Base-by-base conservation (phyloP, 495 filamentous ascomycete species). In the Hyaloscypha hepaticicola region DNA sequence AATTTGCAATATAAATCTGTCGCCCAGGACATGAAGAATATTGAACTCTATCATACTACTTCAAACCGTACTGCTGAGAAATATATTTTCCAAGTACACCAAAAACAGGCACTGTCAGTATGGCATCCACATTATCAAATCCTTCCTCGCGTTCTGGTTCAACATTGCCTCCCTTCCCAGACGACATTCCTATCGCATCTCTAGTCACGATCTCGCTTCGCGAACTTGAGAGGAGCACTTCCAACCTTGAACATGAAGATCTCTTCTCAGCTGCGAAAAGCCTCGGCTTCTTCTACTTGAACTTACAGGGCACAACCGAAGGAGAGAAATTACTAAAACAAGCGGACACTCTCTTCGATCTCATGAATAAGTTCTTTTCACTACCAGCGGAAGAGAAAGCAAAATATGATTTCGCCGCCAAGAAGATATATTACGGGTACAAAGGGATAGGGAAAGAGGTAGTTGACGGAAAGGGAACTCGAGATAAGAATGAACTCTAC, bases 271-370 rank as follows among this genome's bases (percentile, higher is more conserved):
- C 83, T 1, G 83, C 77, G 29, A 77, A 80, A 25, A 78, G 82
- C 7, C 77, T 87, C 22, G 87, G 87, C 21, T 87, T 88, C 74
- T 89, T 88, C 74, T 88, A 88, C 63, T 77, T 88, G 1, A 81
- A 85, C 59, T 73, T 89, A 1, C 68, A 71, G 2, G 78, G 74
- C 45, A 75, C 73, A 7, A 61, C 62, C 75, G 86, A 74, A 25
- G 80, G 80, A 8, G 66, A 74, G 1, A 69, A 72, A 0, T 72
- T 87, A 25, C 74, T 83, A 0, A 6, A 57, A 2, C 77, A 84
- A 33, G 78, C 79, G 2, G 77, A 82, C 12, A 55, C 70, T 5
- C 69, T 87, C 12, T 83, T 83, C 53, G 31, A 65, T 7, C 61
- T 81, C 5, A 77, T 75, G 22, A 72, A 80, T 51, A 63, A 73